A percentile compares a stretch with the other conserved stretches of the same genome.
Evolutionary conservation across 2,329 filamentous ascomycete species (phyloP).

Genomic region (Diaporthe destruens): DNA sequence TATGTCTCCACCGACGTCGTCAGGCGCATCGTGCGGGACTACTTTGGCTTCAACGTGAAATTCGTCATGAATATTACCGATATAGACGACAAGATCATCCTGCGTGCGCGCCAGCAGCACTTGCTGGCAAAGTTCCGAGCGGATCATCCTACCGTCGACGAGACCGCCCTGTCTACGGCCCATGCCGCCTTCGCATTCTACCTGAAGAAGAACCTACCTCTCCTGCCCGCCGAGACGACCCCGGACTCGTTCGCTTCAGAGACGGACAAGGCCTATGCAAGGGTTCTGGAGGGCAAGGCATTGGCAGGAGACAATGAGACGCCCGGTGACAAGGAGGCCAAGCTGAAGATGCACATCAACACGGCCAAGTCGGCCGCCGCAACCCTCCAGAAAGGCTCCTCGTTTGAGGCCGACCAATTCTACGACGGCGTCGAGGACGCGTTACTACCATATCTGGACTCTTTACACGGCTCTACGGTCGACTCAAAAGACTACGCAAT

Average conservation of each 20-base stretch:
- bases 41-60: constrained; percentile 84
- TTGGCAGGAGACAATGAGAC: constrained; percentile 66
- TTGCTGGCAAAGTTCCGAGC: constrained; percentile 68
- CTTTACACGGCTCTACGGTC: constrained; percentile 71
- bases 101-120: constrained; percentile 70
- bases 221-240: constrained; percentile 57
- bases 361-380: constrained; percentile 66
- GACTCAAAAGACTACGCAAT: constrained; percentile 76
- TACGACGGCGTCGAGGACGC: constrained; percentile 74
- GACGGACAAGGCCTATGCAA: constrained; percentile 64
- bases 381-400: constrained; percentile 57
- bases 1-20: constrained; percentile 94
- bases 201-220: constrained; percentile 66
- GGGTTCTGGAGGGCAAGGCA: constrained; percentile 67
- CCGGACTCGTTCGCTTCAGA: constrained; percentile 61
- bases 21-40: constrained; percentile 83
- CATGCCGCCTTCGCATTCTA: constrained; percentile 68
- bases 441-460: constrained; percentile 86
- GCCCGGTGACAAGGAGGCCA: constrained; percentile 83
- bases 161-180: constrained; percentile 45
- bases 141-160: constrained; percentile 61
- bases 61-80: constrained; percentile 97
- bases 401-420: constrained; percentile 48
- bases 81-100: constrained; percentile 78
- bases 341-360: constrained; percentile 89